Evolutionary conservation across 2,329 filamentous ascomycete genomes (phyloP).

Genomic region (Pseudogymnoascus sp.): DNA sequence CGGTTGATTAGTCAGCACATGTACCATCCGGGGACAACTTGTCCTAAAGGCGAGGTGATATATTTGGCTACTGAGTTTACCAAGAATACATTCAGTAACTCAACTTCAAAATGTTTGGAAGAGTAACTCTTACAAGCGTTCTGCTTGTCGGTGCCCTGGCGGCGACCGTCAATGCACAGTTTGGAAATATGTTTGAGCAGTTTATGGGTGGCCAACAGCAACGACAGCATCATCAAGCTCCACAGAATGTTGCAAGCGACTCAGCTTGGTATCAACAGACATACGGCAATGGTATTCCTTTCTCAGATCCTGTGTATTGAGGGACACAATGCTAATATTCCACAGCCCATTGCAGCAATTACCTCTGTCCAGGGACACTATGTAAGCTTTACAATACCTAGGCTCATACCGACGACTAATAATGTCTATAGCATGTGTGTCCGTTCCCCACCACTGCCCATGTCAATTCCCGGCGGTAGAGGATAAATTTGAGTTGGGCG

Average conservation of each 20-base stretch:
- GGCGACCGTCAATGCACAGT: conserved; percentile 64
- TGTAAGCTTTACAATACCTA: conserved; percentile 27
- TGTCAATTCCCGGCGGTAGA: conserved; percentile 73
- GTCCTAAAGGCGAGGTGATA: conserved; percentile 1
- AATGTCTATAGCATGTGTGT: conserved; percentile 65
- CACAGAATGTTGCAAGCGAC: conserved; percentile 79
- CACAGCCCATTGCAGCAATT: conserved; percentile 80
- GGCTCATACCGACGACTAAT: not conserved
- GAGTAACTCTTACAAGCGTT: conserved; percentile 35
- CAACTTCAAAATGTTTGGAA: conserved; percentile 5
- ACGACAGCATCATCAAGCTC: conserved; percentile 57
- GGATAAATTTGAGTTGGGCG: conserved; percentile 69
- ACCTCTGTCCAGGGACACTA: conserved; percentile 89
- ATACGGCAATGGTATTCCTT: conserved; percentile 55
- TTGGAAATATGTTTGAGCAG: conserved; percentile 91
- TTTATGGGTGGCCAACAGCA: conserved; percentile 61
- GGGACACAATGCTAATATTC: conserved; percentile 11
- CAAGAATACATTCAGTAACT: not conserved
- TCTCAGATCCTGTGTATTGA: not conserved
- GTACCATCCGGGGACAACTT: not conserved
- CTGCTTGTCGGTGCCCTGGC: conserved; percentile 47
- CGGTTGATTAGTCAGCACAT: not conserved
- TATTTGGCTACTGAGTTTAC: not conserved
- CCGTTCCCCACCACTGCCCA: conserved; percentile 95
- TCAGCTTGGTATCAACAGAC: conserved; percentile 69